Conservation (phyloP, 2,329 filamentous ascomycete genomes). For the Cladosporium oxysporum region DNA sequence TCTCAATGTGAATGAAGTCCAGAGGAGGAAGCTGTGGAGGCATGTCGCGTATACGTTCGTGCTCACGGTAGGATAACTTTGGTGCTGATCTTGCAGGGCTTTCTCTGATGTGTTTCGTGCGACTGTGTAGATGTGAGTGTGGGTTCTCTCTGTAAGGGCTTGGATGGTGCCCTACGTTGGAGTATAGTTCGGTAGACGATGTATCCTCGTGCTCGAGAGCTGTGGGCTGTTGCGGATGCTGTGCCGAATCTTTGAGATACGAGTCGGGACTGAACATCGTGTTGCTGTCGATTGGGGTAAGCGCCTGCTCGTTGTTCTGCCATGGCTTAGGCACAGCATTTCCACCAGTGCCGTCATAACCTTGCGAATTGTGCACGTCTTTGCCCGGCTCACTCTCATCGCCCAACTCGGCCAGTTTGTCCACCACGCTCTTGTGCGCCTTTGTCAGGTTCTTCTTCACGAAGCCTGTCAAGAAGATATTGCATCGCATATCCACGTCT, state of each 20-base stretch:
- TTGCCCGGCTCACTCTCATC: background rate
- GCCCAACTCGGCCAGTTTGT: constrained; percentile 12
- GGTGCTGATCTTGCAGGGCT: constrained; percentile 1
- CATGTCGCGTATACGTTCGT: background rate
- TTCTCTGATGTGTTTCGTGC: background rate
- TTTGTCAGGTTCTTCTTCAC: constrained; percentile 82
- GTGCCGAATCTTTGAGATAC: background rate
- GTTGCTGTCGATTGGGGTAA: constrained; percentile 7
- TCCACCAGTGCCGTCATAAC: background rate
- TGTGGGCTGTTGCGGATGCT: background rate
- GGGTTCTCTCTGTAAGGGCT: background rate
- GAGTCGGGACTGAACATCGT: constrained; percentile 12
- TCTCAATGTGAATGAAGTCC: background rate
- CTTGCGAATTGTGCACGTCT: background rate
- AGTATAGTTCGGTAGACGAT: background rate
- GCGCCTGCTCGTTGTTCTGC: background rate
- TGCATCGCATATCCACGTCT: constrained; percentile 81
- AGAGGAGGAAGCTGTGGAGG: constrained; percentile 8
- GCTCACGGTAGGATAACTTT: constrained; percentile 15
- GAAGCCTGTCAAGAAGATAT: constrained; percentile 71
- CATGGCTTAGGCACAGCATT: background rate
- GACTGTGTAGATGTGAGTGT: constrained; percentile 14
- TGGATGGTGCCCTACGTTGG: constrained; percentile 5
- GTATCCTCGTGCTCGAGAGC: background rate
- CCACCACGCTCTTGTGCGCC: constrained; percentile 68